These are phyloP conservation scores for Sechiopsis laciniata DNA, from an alignment of 306 rosid species.

Conservation along the genomic window DNA sequence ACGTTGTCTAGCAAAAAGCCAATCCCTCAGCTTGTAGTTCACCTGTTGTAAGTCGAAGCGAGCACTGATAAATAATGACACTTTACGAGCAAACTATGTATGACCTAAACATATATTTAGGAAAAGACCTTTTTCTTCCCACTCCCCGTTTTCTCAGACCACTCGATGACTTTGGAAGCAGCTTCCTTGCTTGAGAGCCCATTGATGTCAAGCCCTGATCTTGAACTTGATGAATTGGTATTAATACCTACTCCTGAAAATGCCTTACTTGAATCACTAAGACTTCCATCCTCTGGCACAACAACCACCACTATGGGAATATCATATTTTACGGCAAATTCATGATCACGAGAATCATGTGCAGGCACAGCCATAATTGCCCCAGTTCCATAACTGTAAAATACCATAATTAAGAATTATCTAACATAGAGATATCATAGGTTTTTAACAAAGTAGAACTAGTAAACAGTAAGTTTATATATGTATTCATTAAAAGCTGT, in stretches of 20 bases:
- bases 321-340: constrained; percentile 70
- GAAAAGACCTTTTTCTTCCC: constrained; percentile 75
- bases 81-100: not conserved
- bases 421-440: constrained; percentile 12
- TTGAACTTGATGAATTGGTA: constrained; percentile 56
- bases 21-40: constrained; percentile 90
- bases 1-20: constrained; percentile 99
- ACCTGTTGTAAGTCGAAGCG: constrained; percentile 45
- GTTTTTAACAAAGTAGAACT: constrained; percentile 3
- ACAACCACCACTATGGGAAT: constrained; percentile 67
- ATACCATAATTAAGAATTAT: not conserved
- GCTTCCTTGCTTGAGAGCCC: constrained; percentile 76
- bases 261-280: constrained; percentile 45
- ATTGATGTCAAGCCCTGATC: constrained; percentile 62
- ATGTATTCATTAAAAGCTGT: not conserved
- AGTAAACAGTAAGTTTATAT: not conserved
- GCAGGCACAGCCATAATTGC: constrained; percentile 98
- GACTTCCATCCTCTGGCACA: constrained; percentile 47
- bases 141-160: constrained; percentile 80
- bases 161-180: constrained; percentile 58
- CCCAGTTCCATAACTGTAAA: constrained; percentile 92
- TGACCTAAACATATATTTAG: constrained; percentile 18
- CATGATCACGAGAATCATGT: constrained; percentile 84
- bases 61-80: not conserved
- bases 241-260: constrained; percentile 68